Evolutionary conservation across 2,329 filamentous ascomycete species (phyloP).

Genomic region (Paraconiothyrium brasiliense): DNA sequence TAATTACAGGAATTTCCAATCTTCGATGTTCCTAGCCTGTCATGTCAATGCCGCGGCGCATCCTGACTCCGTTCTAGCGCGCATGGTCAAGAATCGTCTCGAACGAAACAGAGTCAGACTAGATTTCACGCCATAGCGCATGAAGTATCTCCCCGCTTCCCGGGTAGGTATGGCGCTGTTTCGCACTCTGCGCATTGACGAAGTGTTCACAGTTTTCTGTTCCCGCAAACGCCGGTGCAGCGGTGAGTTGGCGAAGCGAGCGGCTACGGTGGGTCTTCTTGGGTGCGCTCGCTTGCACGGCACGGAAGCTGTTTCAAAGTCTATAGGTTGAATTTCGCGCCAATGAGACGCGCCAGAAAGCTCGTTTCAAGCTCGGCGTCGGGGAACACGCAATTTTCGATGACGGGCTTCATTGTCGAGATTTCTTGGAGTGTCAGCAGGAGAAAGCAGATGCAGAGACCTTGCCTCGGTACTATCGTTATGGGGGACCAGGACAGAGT

Average conservation of each 20-base stretch:
- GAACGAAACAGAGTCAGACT: slow-evolving; percentile 4
- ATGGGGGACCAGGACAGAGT: neutral
- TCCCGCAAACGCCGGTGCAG: neutral
- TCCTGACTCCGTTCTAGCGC: neutral
- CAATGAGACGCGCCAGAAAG: slow-evolving; percentile 1
- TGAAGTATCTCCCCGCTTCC: neutral
- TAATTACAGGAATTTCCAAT: neutral
- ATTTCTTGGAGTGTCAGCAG: neutral
- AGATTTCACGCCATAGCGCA: neutral
- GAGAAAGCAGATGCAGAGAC: neutral
- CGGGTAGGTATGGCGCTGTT: neutral
- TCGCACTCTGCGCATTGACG: slow-evolving; percentile 9
- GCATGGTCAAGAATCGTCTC: slow-evolving; percentile 4
- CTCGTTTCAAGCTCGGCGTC: neutral
- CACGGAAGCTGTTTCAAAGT: slow-evolving; percentile 10
- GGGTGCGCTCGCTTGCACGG: slow-evolving; percentile 1
- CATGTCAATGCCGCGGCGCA: neutral
- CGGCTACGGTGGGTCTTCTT: slow-evolving; percentile 11
- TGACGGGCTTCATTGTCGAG: slow-evolving; percentile 3
- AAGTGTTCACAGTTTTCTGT: slow-evolving; percentile 4
- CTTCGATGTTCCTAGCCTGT: neutral
- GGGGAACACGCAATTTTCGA: neutral
- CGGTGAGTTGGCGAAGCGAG: slow-evolving; percentile 9
- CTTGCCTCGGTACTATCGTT: too few species aligned
- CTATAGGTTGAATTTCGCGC: slow-evolving; percentile 8